Percentiles rank a stretch among this genome's conserved stretches.
Conservation (phyloP, 305 asterid genomes). For the Fraxinus greggii region DNA sequence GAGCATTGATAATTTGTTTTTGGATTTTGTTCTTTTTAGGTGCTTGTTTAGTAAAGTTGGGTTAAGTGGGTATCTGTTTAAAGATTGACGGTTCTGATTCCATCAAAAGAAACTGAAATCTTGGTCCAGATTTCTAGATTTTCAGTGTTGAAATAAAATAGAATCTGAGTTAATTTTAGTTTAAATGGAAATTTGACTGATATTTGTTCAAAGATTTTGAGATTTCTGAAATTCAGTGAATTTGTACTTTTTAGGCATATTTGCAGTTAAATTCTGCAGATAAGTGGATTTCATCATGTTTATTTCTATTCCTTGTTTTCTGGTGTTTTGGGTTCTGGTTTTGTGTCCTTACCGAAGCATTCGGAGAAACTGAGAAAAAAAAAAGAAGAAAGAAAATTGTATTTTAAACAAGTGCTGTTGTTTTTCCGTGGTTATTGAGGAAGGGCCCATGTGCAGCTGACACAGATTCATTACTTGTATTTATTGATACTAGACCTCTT, state of each 20-base stretch:
- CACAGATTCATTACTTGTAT: constrained; percentile 30
- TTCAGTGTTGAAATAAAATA: not conserved
- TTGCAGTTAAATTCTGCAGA: not conserved
- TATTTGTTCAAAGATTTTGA: constrained; percentile 15
- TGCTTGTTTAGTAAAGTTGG: constrained; percentile 14
- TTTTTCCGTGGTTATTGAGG: constrained; percentile 23
- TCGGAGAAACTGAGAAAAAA: constrained; percentile 24
- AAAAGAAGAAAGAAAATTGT: not conserved
- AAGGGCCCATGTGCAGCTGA: constrained; percentile 32
- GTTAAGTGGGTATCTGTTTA: not conserved
- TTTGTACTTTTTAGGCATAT: not conserved
- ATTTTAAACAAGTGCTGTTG: constrained; percentile 21
- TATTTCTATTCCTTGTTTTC: not conserved
- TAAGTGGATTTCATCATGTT: no score
- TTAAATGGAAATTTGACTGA: constrained; percentile 9
- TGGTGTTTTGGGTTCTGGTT: constrained; percentile 12
- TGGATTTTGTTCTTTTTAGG: not conserved
- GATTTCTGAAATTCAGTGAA: not conserved
- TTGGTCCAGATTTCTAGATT: constrained; percentile 22
- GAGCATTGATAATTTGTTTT: not conserved
- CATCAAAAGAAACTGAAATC: constrained; percentile 12
- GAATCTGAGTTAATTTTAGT: not conserved
- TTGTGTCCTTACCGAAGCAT: constrained; percentile 32
- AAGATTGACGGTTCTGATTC: not conserved
- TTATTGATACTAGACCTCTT: constrained; percentile 28